These are phyloP conservation scores for Dendryphion nanum DNA, from an alignment of 2,329 filamentous ascomycete species.

Conservation along the genomic window DNA sequence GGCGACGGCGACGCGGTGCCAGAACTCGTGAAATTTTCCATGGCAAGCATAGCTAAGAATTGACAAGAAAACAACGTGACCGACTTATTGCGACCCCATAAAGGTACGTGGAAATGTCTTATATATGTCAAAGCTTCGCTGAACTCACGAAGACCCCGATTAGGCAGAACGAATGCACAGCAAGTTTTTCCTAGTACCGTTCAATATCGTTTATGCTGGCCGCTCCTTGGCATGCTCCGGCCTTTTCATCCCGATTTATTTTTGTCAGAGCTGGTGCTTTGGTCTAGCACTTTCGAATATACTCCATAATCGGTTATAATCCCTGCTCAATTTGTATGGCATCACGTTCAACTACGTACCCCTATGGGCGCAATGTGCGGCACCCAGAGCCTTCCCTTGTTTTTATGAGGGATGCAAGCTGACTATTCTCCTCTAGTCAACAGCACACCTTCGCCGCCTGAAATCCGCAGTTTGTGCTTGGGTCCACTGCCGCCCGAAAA, in stretches of 20 bases:
- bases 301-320: conserved; percentile 30
- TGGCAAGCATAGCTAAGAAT: conserved; percentile 14
- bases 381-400: conserved; percentile 15
- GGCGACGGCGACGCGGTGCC: conserved; percentile 26
- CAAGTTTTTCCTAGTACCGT: conserved; percentile 30
- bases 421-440: conserved; percentile 13
- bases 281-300: conserved; percentile 36
- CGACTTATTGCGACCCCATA: conserved; percentile 11
- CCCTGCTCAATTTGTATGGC: conserved; percentile 35
- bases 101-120: conserved; percentile 32
- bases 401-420: conserved; percentile 19
- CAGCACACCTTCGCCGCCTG: conserved; percentile 12
- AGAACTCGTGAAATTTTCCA: conserved; percentile 20
- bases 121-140: conserved; percentile 26
- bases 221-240: conserved; percentile 33
- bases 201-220: conserved; percentile 35
- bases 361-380: conserved; percentile 23
- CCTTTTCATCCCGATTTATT: conserved; percentile 33
- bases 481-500: conserved; percentile 16
- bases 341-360: conserved; percentile 24
- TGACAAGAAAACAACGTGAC: conserved; percentile 14
- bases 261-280: conserved; percentile 24
- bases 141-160: conserved; percentile 21
- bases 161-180: conserved; percentile 33
- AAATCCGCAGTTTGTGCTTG: conserved; percentile 10